Conservation (phyloP, 495 filamentous ascomycete species). For the Penicillium pancosmium region DNA sequence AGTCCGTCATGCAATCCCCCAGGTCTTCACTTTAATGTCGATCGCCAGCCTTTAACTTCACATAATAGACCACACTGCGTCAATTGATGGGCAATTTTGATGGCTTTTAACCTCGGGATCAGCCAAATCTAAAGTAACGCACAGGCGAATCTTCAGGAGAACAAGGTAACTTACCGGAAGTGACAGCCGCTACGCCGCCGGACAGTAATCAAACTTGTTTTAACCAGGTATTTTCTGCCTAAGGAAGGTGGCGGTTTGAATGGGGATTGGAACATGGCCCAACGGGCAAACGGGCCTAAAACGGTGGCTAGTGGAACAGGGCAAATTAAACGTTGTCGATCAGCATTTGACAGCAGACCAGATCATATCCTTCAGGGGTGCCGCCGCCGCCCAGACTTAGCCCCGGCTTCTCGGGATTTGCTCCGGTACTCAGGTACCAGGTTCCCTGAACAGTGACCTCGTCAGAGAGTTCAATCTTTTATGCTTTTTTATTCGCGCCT, state of each 20-base stretch:
- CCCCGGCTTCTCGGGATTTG: conserved; percentile 14
- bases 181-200: conserved; percentile 3
- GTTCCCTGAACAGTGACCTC: neutral
- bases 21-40: neutral
- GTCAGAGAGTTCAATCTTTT: neutral
- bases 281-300: conserved; percentile 11
- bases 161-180: neutral
- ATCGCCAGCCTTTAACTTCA: neutral
- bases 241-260: neutral
- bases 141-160: neutral
- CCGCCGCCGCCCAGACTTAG: neutral
- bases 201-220: neutral
- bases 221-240: neutral
- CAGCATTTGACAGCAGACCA: conserved; percentile 28
- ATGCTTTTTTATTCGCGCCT: neutral
- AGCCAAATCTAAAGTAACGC: neutral
- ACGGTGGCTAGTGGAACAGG: conserved; percentile 18
- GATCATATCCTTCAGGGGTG: conserved; percentile 13
- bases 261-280: conserved; percentile 1
- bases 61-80: neutral
- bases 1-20: neutral
- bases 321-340: conserved; percentile 32
- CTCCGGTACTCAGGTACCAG: neutral
- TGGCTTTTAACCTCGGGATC: neutral
- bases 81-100: neutral